phyloP scores from a whole-genome alignment of 1,284 basidiomycete genomes.

The Ustilago curta region DNA sequence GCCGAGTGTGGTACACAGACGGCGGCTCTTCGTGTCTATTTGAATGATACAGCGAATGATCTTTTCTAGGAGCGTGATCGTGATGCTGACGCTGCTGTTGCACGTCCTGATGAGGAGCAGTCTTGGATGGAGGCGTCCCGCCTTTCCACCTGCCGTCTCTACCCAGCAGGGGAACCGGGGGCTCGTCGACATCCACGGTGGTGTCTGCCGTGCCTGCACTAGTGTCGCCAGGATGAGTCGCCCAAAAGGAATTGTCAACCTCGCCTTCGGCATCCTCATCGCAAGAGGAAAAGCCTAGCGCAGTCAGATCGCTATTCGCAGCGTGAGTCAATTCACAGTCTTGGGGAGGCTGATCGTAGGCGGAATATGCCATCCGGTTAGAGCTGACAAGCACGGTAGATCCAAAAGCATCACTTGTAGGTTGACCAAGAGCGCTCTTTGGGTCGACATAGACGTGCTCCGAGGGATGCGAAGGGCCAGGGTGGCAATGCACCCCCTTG shows the following conservation, averaged over 20 bases:
- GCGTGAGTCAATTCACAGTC: background rate
- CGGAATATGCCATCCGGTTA: background rate
- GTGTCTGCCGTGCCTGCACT: slow-evolving; percentile 16
- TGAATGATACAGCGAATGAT: background rate
- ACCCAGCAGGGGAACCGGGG: slow-evolving; percentile 20
- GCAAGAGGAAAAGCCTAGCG: slow-evolving; percentile 17
- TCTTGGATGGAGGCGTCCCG: slow-evolving; percentile 1
- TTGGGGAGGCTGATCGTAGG: background rate
- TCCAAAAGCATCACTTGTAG: background rate
- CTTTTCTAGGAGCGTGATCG: too few relatives aligned
- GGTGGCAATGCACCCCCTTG: slow-evolving; percentile 1
- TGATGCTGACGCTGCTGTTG: background rate
- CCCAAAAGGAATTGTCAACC: slow-evolving; percentile 32
- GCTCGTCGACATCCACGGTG: slow-evolving; percentile 12
- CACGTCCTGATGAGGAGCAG: background rate
- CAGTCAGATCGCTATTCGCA: background rate
- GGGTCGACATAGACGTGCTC: slow-evolving; percentile 9
- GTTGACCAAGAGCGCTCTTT: background rate
- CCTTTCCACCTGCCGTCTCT: slow-evolving; percentile 24
- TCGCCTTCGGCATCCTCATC: slow-evolving; percentile 45
- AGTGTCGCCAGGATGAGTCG: slow-evolving; percentile 12
- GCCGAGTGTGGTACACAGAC: background rate
- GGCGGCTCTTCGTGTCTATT: background rate
- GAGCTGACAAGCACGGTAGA: background rate
- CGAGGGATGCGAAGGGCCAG: background rate